Evolutionary conservation across 345 rosid species (phyloP), one percentile per base, ranked within the genome.

Genomic region (Camelina sativa): DNA sequence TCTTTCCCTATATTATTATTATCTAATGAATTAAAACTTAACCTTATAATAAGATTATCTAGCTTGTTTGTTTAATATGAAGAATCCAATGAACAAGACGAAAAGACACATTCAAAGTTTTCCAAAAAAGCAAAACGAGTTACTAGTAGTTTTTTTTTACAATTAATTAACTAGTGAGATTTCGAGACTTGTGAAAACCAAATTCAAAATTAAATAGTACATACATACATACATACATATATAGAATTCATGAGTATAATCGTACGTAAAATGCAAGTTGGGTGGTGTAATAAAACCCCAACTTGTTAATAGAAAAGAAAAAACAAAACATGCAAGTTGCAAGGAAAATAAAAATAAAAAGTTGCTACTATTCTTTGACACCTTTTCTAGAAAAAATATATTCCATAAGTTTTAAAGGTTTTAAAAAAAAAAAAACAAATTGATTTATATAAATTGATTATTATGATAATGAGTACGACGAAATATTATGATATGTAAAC

Each of bases 241-340:
- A 34, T 34, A 34, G 23, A 0, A 61, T 62, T 6, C 19, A 62
- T 62, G 20, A 25, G 44, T 56, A 57, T 52, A 43, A 72, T 25
- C 61, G 74, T 72, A 78, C 73, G 81, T 66, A 60, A 78, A 78
- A 63, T 60, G 80, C 85, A 76, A 82, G 70, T 79, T 82, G 82
- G n/a, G 62, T 28, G 37, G 56, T 64, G 79, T 76, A 63, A 79
- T 56, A 44, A 79, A 76, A 71, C 1, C 1, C 73, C 85, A 82
- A 82, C 79, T 82, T 79, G 85, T 23, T 59, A 34, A 41, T 67
- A 68, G 67, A 67, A 74, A 76, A 46, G 3, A 28, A 0, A 4
- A 28, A 28, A 76, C 71, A 67, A 76, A 68, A 78, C 63, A 75
- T 59, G 70, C 77, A 79, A 67, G 78, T 59, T 72, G 82, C 70